A percentile compares a stretch with the other conserved stretches of the same genome.
Evolutionary conservation across 2,329 filamentous ascomycete species (phyloP).

Genomic region (Cadophora luteo-olivacea): DNA sequence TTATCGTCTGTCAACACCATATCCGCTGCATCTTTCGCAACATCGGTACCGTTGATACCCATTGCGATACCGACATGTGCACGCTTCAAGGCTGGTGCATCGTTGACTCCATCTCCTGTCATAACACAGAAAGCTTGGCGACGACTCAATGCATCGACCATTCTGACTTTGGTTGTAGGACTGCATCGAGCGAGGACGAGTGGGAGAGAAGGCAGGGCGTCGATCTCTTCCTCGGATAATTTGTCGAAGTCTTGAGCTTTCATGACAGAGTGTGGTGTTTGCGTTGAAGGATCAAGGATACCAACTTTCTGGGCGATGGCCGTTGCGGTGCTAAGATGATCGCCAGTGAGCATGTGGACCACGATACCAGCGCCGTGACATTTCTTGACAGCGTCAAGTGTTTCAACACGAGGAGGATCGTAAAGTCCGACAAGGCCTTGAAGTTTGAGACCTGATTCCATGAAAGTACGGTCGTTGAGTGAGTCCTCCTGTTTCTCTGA

Average conservation of each 20-base stretch:
- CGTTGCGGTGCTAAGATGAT: conserved; percentile 71
- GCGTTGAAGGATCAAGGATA: conserved; percentile 52
- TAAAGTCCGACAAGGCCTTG: conserved; percentile 76
- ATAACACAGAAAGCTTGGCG: conserved; percentile 75
- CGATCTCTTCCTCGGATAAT: conserved; percentile 67
- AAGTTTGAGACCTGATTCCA: conserved; percentile 66
- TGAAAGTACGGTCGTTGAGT: conserved; percentile 55
- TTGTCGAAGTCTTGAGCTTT: conserved; percentile 67
- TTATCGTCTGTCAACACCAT: conserved; percentile 91
- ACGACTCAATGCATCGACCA: conserved; percentile 76
- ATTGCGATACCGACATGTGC: conserved; percentile 98
- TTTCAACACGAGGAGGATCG: conserved; percentile 74
- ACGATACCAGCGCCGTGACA: conserved; percentile 68
- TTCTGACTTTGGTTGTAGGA: conserved; percentile 74
- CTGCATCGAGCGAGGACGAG: conserved; percentile 74
- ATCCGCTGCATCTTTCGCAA: conserved; percentile 93
- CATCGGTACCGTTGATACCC: conserved; percentile 92
- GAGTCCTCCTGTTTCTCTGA: conserved; percentile 40
- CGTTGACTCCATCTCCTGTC: conserved; percentile 98
- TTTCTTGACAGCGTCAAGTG: conserved; percentile 62
- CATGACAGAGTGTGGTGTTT: conserved; percentile 57
- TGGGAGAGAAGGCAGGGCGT: conserved; percentile 64
- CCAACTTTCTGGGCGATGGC: conserved; percentile 71
- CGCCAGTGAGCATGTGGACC: conserved; percentile 74
- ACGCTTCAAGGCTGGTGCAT: conserved; percentile 93